Evolutionary conservation across 73 alveolate species (phyloP), one percentile per base, ranked within the genome.

Genomic region (Paramecium sonneborni): DNA sequence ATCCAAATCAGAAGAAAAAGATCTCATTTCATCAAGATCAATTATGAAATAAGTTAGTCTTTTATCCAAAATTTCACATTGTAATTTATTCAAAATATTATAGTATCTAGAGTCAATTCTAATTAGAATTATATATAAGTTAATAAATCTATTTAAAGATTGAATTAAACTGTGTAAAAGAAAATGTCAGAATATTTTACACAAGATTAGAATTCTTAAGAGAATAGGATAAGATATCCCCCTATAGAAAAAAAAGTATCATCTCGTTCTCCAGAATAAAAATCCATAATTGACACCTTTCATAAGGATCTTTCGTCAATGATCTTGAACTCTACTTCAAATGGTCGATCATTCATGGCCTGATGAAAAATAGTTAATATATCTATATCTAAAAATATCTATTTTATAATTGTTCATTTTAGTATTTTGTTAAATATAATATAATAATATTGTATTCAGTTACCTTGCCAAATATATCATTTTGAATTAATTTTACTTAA

Each of bases 181-280:
- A 72, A 72, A 72, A 72, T 72, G 44, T 72, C 52, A n/a, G 86
- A 72, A 35, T 72, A 72, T 18, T 72, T 72, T 72, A 72, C 86
- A 32, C 15, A 72, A 21, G 86, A 72, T 32, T 32, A 10, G 4
- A 62, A 26, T 62, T 11, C 15, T 14, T 26, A 26, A 4, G 84
- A 62, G 68, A 30, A 62, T 5, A 32, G 44, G 24, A 62, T 62
- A 30, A 26, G 84, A 7, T 62, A 62, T 32, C 84, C 84, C 6
- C 84, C 84, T 14, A 62, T 62, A 0, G 84, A 62, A 30, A 62
- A 62, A 46, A 62, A 62, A 21, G 44, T 32, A 30, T 62, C 84
- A 10, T 62, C 84, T 62, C 84, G 84, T 14, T 62, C 84, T 62
- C 84, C 84, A 30, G 39, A 62, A 62, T 26, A 26, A 30, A 30